A percentile compares a stretch with the other conserved stretches of the same genome.
These are phyloP conservation scores for Ceratocystis destructans DNA, from an alignment of 2,329 filamentous ascomycete species.

Conservation along the genomic window DNA sequence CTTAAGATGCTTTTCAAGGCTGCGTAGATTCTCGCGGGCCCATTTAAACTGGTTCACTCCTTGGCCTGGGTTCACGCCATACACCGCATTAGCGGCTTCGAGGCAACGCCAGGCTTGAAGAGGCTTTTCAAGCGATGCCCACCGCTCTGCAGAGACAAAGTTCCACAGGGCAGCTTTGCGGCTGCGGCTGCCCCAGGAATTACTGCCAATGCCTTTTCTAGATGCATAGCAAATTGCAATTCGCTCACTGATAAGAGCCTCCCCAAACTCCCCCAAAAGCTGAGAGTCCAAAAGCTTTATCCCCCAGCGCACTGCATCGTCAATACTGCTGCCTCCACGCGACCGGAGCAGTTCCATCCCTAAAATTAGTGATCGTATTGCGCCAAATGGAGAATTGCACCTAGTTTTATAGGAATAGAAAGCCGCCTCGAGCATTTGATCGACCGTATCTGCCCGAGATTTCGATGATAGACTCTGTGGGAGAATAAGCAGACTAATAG, in stretches of 20 bases:
- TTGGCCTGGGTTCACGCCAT: constrained; percentile 4
- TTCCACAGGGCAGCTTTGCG: constrained; percentile 87
- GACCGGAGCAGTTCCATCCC: constrained; percentile 71
- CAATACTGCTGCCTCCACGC: constrained; percentile 63
- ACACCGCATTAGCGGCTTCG: constrained; percentile 30
- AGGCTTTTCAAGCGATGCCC: constrained; percentile 64
- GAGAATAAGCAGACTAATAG: constrained; percentile 66
- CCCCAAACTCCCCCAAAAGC: constrained; percentile 59
- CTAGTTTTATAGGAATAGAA: constrained; percentile 86
- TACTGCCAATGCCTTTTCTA: constrained; percentile 51
- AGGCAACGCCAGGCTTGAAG: constrained; percentile 68
- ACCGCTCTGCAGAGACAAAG: constrained; percentile 67
- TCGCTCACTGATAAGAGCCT: constrained; percentile 73
- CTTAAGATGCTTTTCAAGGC: constrained; percentile 12
- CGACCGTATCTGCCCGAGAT: constrained; percentile 63
- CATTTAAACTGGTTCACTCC: constrained; percentile 13
- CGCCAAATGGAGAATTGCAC: constrained; percentile 65
- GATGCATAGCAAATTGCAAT: constrained; percentile 72
- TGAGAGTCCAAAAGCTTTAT: constrained; percentile 65
- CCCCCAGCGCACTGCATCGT: constrained; percentile 79
- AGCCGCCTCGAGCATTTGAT: constrained; percentile 77
- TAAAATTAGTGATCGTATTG: constrained; percentile 62
- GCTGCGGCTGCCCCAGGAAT: constrained; percentile 54
- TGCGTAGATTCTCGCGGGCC: constrained; percentile 13
- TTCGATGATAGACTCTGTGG: constrained; percentile 60